Base-by-base conservation (phyloP, 2,329 filamentous ascomycete species). In the Penicillium sp. region DNA sequence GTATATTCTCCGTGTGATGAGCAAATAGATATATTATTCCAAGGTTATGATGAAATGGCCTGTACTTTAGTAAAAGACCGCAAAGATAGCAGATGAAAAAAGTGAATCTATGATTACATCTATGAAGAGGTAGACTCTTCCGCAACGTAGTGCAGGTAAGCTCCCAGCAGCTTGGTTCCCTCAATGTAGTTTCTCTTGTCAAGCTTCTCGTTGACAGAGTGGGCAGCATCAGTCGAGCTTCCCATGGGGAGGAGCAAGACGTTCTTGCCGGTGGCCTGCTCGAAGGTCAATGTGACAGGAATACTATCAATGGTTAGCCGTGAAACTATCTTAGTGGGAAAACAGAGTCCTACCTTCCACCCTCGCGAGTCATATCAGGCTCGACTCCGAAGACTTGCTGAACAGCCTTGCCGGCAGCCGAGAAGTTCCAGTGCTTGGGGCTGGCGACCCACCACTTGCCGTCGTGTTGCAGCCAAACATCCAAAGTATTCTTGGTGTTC, bases 401-500 rank as follows among this genome's bases (percentile, higher is more conserved):
- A 35, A 94, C 92, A n/a, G 94, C 94, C 84, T 96, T 97, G 72
- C 89, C 86, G 15, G 94, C 94, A 27, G 93, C 93, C 31, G 87
- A 85, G 79, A 97, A 99, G 83, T 99, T 99, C 92, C 94, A 97
- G 83, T 99, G 93, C 80, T 96, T 94, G 31, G 94, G 93, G 72
- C 89, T 93, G 47, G 96, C 92, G 48, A 96, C 92, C 94, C 94
- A 99, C 94, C 94, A 99, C 80, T 97, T 97, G 67, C 94, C 94
- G 59, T 87, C 88, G 81, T 99, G 94, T 78, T 93, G 88, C 58
- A 93, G 83, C 72, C 83, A 87, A 53, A 92, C 87, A 69, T 90
- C 90, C 72, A 96, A 77, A 17, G 83, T 92, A 82, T 99, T 99
- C 84, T 99, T 99, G 78, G 89, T 94, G 65, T 86, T 85, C 35